Evolutionary conservation across 345 rosid species (phyloP).

Genomic region (Laguncularia racemosa): DNA sequence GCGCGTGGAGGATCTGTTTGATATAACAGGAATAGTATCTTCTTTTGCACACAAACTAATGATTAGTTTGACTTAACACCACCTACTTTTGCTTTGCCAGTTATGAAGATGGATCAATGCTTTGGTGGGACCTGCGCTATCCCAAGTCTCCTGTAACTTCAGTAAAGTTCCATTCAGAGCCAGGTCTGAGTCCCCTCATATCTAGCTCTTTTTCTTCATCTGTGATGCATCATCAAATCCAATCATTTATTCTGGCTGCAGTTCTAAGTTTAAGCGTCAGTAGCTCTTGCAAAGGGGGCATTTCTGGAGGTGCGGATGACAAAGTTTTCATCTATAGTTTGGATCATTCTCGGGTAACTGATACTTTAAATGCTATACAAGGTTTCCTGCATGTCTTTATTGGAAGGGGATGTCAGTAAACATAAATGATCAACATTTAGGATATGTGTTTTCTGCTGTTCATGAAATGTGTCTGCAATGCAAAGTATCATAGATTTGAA

Average conservation of each 20-base stretch:
- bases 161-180: constrained; percentile 79
- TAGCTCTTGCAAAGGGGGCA: constrained; percentile 63
- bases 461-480: no score
- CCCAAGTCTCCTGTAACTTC: constrained; percentile 52
- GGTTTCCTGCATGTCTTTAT: no score
- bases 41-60: background rate
- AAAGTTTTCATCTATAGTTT: constrained; percentile 52
- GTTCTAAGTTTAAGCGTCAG: constrained; percentile 66
- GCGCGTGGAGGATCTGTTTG: background rate
- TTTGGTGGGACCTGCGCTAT: constrained; percentile 80
- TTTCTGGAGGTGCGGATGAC: constrained; percentile 93
- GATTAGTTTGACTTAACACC: background rate
- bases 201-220: constrained; percentile 6
- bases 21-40: background rate
- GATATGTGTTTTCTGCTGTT: no score
- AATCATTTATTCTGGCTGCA: constrained; percentile 25
- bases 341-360: constrained; percentile 55
- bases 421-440: no score
- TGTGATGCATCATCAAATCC: background rate
- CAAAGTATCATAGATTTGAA: no score
- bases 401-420: no score
- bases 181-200: constrained; percentile 42
- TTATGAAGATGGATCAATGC: constrained; percentile 82
- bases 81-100: constrained; percentile 22
- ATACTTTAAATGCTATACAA: background rate